Evolutionary conservation across 2,329 filamentous ascomycete genomes (phyloP).

Genomic region (Paecilomyces dactylethromorphus): DNA sequence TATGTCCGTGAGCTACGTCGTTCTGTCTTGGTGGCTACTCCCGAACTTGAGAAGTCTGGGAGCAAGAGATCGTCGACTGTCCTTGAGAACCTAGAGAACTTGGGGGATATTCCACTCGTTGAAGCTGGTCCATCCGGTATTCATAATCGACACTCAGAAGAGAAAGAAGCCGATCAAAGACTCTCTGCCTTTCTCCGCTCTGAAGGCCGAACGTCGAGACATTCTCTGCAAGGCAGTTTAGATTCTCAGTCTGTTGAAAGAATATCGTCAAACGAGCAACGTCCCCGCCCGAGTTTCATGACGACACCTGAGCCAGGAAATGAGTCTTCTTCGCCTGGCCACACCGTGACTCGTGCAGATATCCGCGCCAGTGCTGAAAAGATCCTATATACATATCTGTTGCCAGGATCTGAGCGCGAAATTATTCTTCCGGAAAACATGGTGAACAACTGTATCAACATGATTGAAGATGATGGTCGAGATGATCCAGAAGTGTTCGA

Average conservation of each 20-base stretch:
- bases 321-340: conserved; percentile 71
- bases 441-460: conserved; percentile 73
- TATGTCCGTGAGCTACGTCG: conserved; percentile 93
- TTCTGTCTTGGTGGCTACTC: conserved; percentile 87
- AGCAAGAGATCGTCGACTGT: conserved; percentile 81
- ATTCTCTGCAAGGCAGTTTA: conserved; percentile 50
- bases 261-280: conserved; percentile 38
- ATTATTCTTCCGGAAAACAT: conserved; percentile 88
- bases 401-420: conserved; percentile 92
- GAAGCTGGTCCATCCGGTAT: conserved; percentile 48
- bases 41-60: conserved; percentile 72
- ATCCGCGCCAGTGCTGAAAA: conserved; percentile 92
- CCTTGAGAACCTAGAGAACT: conserved; percentile 63
- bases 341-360: conserved; percentile 80
- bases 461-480: conserved; percentile 83
- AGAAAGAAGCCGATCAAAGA: conserved; percentile 76
- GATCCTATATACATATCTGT: conserved; percentile 94
- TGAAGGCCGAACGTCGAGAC: conserved; percentile 32
- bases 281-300: conserved; percentile 53
- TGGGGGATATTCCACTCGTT: conserved; percentile 52
- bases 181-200: conserved; percentile 82
- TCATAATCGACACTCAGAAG: conserved; percentile 61
- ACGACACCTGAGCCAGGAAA: conserved; percentile 57
- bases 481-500: conserved; percentile 98
- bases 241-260: conserved; percentile 40